Evolutionary conservation across 306 rosid species (phyloP).

Genomic region (Vachellia collinsii): DNA sequence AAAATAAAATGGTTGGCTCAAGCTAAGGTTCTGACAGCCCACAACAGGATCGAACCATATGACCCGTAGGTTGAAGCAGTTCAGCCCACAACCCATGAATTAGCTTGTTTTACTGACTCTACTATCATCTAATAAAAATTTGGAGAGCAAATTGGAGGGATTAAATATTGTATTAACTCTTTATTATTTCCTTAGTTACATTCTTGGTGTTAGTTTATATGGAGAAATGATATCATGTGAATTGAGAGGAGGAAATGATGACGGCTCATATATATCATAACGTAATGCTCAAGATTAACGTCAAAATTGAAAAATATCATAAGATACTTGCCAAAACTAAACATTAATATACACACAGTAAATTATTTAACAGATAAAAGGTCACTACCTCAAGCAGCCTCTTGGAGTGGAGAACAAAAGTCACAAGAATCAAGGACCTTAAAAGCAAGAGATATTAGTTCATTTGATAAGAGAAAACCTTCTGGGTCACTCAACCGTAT

Average conservation of each 20-base stretch:
- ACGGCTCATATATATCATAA: background rate
- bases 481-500: slow-evolving; percentile 87
- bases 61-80: no score
- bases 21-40: no score
- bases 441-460: slow-evolving; percentile 84
- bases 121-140: no score
- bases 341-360: background rate
- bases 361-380: slow-evolving; percentile 9
- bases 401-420: slow-evolving; percentile 22
- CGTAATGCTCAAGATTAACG: background rate
- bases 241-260: background rate
- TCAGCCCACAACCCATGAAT: no score
- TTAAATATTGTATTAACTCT: no score
- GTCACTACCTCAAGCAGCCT: slow-evolving; percentile 26
- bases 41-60: no score
- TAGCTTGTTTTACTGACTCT: no score
- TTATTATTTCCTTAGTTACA: no score
- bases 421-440: slow-evolving; percentile 63
- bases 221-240: background rate
- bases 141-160: no score
- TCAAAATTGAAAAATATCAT: background rate
- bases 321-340: background rate
- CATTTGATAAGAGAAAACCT: slow-evolving; percentile 90
- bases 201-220: background rate
- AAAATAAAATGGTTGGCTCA: no score